phyloP scores from a whole-genome alignment of 2,329 filamentous ascomycete genomes.

The Penicillium occitanis region DNA sequence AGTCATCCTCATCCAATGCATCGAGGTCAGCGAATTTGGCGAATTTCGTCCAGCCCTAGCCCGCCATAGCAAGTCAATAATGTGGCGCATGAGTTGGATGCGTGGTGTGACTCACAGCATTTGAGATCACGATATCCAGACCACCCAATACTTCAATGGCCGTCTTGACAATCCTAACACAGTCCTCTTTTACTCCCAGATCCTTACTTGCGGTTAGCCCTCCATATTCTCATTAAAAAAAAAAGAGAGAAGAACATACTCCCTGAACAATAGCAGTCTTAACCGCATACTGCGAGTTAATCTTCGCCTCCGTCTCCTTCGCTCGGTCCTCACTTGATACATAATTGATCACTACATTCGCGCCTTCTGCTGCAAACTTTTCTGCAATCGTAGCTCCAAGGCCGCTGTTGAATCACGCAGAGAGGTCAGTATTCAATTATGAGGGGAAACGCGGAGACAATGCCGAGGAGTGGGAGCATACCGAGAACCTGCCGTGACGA shows the following conservation, averaged over 20 bases:
- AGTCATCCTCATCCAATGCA: constrained; percentile 60
- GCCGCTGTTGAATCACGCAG: constrained; percentile 50
- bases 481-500: constrained; percentile 65
- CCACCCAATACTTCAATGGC: constrained; percentile 63
- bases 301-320: constrained; percentile 55
- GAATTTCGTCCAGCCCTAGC: constrained; percentile 62
- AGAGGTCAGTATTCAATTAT: background rate
- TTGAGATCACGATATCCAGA: constrained; percentile 75
- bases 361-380: constrained; percentile 67
- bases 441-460: background rate
- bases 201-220: constrained; percentile 48
- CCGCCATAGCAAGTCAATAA: background rate
- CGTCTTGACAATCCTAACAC: constrained; percentile 59
- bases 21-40: constrained; percentile 58
- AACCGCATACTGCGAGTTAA: constrained; percentile 53
- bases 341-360: constrained; percentile 74
- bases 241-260: constrained; percentile 39
- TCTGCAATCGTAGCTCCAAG: constrained; percentile 68
- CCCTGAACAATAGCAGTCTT: constrained; percentile 61
- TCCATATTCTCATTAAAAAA: background rate
- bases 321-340: constrained; percentile 61
- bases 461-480: constrained; percentile 30
- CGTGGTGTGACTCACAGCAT: constrained; percentile 55
- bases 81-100: background rate
- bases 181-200: constrained; percentile 60